Evolutionary conservation across 768 basidiomycete species (phyloP), one percentile per base, ranked within the genome.

Genomic region (Lentinula aciculospora): DNA sequence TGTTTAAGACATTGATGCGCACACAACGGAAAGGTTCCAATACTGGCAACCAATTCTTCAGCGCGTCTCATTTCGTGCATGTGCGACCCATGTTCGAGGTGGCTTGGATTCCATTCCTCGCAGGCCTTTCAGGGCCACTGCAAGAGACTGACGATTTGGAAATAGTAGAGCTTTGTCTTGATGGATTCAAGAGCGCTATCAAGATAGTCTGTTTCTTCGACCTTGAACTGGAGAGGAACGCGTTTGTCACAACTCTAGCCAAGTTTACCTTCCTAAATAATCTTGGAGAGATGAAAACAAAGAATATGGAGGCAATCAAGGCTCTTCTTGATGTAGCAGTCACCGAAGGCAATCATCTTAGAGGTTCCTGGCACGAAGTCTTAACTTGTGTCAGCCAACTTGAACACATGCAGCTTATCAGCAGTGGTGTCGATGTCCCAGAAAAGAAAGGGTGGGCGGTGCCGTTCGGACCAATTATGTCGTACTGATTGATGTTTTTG

Each of bases 241-340:
- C 95, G 0, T 99, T 98, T 67, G 94, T 99, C 45, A 94, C 95
- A 19, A 99, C 97, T 0, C 77, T 99, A 19, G 87, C 81, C 36
- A 99, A 98, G 69, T 98, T 98, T 71, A 99, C 97, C 0, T 97
- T 97, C 79, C 78, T 98, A 61, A 98, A 92, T 71, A 98, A 99
- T 67, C 74, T 98, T 4, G 94, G 94, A 56, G 97, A 98, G 76
- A 99, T 99, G 97, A 95, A 94, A 74, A 81, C 92, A 32, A 98
- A 98, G 78, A 98, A 98, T 68, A 97, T 99, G 85, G 97, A 98
- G 68, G 97, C 96, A 5, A 98, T 99, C 75, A 98, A 98, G 72
- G 75, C 92, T 2, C 77, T 99, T 53, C 76, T 99, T 10, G 97
- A 98, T 66, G 85, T 99, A 44, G 96, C 97, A 15, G 89, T 96